A percentile compares a stretch with the other conserved stretches of the same genome.
Conservation (phyloP, 192 early-diverging fungal species). For the Coemansia sp. region DNA sequence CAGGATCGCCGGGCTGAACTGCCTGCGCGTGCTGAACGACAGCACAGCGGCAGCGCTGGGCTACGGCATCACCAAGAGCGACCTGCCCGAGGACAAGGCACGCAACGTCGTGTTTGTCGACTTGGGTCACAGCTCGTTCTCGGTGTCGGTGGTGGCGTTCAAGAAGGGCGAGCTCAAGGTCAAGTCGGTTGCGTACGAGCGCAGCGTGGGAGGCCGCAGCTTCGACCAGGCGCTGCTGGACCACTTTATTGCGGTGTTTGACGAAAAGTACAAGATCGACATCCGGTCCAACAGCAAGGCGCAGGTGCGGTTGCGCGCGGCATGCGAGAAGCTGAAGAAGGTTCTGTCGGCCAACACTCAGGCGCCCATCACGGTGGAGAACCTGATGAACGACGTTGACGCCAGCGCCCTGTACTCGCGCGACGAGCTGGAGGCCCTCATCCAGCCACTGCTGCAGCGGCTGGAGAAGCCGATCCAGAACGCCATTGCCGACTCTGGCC, state of each 20-base stretch:
- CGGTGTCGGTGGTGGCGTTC: constrained; percentile 86
- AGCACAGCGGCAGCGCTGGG: constrained; percentile 91
- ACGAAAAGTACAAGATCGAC: constrained; percentile 95
- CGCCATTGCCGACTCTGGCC: constrained; percentile 75
- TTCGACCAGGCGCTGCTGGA: constrained; percentile 90
- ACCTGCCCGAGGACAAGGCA: constrained; percentile 93
- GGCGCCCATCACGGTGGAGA: constrained; percentile 93
- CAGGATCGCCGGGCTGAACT: constrained; percentile 87
- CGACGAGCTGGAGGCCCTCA: constrained; percentile 83
- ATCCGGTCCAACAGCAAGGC: constrained; percentile 89
- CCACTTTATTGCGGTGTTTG: constrained; percentile 85
- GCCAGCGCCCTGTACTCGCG: constrained; percentile 83
- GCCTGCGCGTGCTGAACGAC: constrained; percentile 91
- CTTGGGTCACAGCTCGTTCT: constrained; percentile 87
- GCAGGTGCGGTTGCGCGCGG: constrained; percentile 84
- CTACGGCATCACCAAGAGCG: constrained; percentile 97
- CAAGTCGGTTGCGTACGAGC: constrained; percentile 89
- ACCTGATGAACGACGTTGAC: constrained; percentile 95
- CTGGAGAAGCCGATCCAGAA: constrained; percentile 74
- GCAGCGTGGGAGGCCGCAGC: constrained; percentile 93
- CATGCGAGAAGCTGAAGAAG: constrained; percentile 96
- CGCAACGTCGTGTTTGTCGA: constrained; percentile 93
- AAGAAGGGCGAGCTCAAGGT: constrained; percentile 95
- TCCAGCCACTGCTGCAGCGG: constrained; percentile 69
- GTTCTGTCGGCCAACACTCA: constrained; percentile 89